Base-by-base conservation (phyloP, 257 asterid genomes). In the Capsicum chinense region DNA sequence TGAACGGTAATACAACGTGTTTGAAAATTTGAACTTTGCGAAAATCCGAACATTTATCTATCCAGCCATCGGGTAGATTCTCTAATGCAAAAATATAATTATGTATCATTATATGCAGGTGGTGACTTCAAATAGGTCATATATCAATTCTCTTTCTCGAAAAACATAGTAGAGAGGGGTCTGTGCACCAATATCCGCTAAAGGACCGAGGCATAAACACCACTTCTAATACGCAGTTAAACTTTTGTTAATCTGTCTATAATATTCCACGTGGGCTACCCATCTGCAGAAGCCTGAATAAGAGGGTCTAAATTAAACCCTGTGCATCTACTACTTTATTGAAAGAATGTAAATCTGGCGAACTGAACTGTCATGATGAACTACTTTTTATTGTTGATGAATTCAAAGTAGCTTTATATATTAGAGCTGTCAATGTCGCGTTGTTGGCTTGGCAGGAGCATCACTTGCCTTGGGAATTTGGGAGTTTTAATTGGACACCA, bases 311-410 rank as follows among this genome's bases (percentile, higher is more conserved):
- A 62, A n/a, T 19, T 19, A 2, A 62, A 62, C 5, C 44, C 2
- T 39, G 44, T 39, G 44, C 33, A 26, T 26, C 33, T 39, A 0
- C 44, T 39, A 35, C 12, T 9, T 9, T 7, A 62, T 5, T 9
- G 6, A 19, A 60, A 60, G 59, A 60, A 60, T n/a, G 68, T 0
- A 10, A n/a, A 62, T 62, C 69, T 62, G 16, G 21, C 9, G 69
- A 7, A 48, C 17, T 19, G 63, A 76, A 21, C 6, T 81, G 13
- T 81, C 16, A 81, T 62, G 76, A 62, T 81, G 58, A 39, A 21
- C 84, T 13, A 42, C 26, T 62, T 81, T 59, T 62, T 81, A 44
- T 81, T 21, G 44, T 42, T 66, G 62, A 81, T 47, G 50, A 76
- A 26, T 54, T 56, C 3, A 26, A 52, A 76, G 33, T 76, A 14